A percentile compares a stretch with the other conserved stretches of the same genome.
Evolutionary conservation across 169 alveolate genomes (phyloP).

Genomic region (Plasmodium yoelii): DNA sequence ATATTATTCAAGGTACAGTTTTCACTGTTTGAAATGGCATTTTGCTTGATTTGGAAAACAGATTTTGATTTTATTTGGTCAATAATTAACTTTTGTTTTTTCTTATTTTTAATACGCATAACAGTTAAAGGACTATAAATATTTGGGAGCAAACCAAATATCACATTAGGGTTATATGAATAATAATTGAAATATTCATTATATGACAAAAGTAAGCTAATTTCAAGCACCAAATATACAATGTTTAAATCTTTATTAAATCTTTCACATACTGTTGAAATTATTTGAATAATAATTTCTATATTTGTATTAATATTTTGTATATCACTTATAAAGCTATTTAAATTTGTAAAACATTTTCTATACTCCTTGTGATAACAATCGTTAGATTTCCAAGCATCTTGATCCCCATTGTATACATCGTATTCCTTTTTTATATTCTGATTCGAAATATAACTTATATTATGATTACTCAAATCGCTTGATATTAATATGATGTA

Average conservation of each 20-base stretch:
- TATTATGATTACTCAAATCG: conserved; percentile 24
- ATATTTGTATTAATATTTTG: conserved; percentile 29
- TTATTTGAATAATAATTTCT: conserved; percentile 34
- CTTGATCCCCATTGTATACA: no score
- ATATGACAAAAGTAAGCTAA: conserved; percentile 31
- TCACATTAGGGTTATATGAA: conserved; percentile 66
- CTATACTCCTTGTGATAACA: neutral
- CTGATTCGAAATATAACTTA: conserved; percentile 41
- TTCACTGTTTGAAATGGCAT: neutral
- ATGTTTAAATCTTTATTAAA: conserved; percentile 43
- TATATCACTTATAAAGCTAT: conserved; percentile 36
- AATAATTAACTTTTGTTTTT: neutral
- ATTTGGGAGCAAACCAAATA: conserved; percentile 29
- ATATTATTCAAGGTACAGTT: neutral
- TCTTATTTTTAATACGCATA: neutral
- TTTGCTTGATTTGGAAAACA: neutral
- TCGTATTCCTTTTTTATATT: conserved; percentile 12
- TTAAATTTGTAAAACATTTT: conserved; percentile 32
- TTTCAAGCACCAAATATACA: conserved; percentile 51
- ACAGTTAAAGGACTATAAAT: conserved; percentile 41
- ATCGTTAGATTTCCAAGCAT: neutral
- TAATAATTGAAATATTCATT: conserved; percentile 32
- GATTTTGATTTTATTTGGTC: neutral
- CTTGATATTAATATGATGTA: conserved; percentile 52
- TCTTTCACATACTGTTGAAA: conserved; percentile 25